phyloP scores from a whole-genome alignment of 805 yeast species.

The Saccharomycopsis amapae region DNA sequence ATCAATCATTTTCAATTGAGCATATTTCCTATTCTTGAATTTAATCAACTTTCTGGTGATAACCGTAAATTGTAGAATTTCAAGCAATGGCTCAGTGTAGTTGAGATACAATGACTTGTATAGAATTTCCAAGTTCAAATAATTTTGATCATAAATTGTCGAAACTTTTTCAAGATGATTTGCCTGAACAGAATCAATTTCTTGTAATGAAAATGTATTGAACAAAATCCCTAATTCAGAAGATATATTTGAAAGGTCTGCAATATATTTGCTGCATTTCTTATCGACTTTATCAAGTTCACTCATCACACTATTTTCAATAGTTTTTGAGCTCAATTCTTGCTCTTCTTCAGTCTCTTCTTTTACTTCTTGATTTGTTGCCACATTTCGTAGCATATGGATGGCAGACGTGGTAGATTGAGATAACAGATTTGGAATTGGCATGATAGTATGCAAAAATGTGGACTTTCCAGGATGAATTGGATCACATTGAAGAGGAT shows the following conservation, averaged over 20 bases:
- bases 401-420: not conserved
- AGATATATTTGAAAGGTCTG: slow-evolving; percentile 13
- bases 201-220: slow-evolving; percentile 18
- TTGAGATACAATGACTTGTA: slow-evolving; percentile 13
- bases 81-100: slow-evolving; percentile 20
- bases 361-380: not conserved
- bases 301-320: slow-evolving; percentile 12
- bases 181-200: slow-evolving; percentile 8
- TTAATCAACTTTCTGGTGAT: slow-evolving; percentile 19
- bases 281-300: slow-evolving; percentile 19
- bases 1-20: slow-evolving; percentile 14
- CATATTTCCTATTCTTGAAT: slow-evolving; percentile 18
- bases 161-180: slow-evolving; percentile 17
- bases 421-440: slow-evolving; percentile 15
- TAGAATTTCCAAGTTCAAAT: slow-evolving; percentile 18
- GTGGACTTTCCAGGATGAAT: slow-evolving; percentile 17
- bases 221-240: slow-evolving; percentile 19
- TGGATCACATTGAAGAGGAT: slow-evolving; percentile 20
- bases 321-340: slow-evolving; percentile 8
- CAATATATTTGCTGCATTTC: slow-evolving; percentile 8
- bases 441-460: slow-evolving; percentile 14
- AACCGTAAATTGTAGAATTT: slow-evolving; percentile 19
- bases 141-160: slow-evolving; percentile 19
- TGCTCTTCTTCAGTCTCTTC: slow-evolving; percentile 1
- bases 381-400: not conserved